phyloP scores from a whole-genome alignment of 2,329 filamentous ascomycete species.

The Colletotrichum orbiculare region DNA sequence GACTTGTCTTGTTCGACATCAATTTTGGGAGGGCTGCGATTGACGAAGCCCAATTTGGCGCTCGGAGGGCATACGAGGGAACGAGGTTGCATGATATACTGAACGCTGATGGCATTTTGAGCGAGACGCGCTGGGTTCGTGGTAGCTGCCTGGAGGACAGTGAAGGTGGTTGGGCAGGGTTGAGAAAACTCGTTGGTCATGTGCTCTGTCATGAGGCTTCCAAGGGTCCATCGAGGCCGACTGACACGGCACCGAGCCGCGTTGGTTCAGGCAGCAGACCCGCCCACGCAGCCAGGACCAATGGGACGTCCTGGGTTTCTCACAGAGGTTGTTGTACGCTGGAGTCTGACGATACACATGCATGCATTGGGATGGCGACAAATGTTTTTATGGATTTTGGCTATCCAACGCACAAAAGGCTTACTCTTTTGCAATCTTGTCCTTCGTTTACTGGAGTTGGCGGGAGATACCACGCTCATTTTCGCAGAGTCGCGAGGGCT shows the following conservation, averaged over 20 bases:
- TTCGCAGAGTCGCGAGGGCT: background rate
- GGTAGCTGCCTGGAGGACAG: constrained; percentile 14
- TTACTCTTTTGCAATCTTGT: constrained; percentile 2
- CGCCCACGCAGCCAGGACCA: constrained; percentile 26
- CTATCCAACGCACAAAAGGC: constrained; percentile 17
- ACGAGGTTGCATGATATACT: constrained; percentile 16
- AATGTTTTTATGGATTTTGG: constrained; percentile 1
- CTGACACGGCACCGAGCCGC: background rate
- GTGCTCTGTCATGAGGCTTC: constrained; percentile 11
- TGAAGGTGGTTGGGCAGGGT: background rate
- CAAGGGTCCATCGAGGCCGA: background rate
- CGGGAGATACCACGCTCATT: constrained; percentile 30
- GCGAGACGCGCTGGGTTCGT: constrained; percentile 32
- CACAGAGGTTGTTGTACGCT: constrained; percentile 35
- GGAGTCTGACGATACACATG: constrained; percentile 39
- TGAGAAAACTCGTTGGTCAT: constrained; percentile 6
- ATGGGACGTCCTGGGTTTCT: constrained; percentile 33
- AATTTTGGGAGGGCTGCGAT: constrained; percentile 31
- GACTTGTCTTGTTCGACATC: constrained; percentile 36
- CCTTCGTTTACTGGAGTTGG: constrained; percentile 23
- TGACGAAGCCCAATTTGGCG: constrained; percentile 23
- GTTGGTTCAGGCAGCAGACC: background rate
- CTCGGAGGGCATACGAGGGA: constrained; percentile 26
- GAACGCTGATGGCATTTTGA: constrained; percentile 34
- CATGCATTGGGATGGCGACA: constrained; percentile 36